A percentile compares a stretch with the other conserved stretches of the same genome.
These are phyloP conservation scores for Maudiozyma bulderi DNA, from an alignment of 805 yeast genomes.

Conservation along the genomic window DNA sequence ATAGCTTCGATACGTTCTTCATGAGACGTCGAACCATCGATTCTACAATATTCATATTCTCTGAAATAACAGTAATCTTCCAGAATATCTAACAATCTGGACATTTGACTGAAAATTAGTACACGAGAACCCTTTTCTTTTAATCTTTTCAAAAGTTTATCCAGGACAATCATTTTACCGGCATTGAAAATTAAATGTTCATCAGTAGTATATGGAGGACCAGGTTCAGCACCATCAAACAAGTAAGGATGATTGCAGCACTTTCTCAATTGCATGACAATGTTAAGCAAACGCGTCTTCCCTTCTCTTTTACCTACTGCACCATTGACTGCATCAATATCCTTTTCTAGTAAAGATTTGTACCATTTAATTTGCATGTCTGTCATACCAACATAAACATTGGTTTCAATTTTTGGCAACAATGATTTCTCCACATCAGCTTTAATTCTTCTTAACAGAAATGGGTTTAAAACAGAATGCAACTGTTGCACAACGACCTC, in stretches of 20 bases:
- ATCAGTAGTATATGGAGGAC: conserved; percentile 94
- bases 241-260: conserved; percentile 96
- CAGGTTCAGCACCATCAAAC: conserved; percentile 99
- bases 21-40: conserved; percentile 89
- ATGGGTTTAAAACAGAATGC: conserved; percentile 85
- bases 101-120: conserved; percentile 88
- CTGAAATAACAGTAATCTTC: conserved; percentile 88
- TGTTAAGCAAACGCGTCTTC: conserved; percentile 80
- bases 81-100: conserved; percentile 75
- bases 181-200: conserved; percentile 86
- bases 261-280: conserved; percentile 93
- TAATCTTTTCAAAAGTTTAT: conserved; percentile 66
- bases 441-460: conserved; percentile 78
- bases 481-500: conserved; percentile 80
- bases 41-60: conserved; percentile 78
- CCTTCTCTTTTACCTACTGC: conserved; percentile 87
- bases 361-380: conserved; percentile 94
- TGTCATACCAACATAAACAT: conserved; percentile 87
- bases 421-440: conserved; percentile 87
- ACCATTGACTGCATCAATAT: conserved; percentile 93
- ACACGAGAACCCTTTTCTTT: conserved; percentile 78
- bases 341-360: conserved; percentile 77
- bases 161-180: conserved; percentile 84
- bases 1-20: conserved; percentile 88
- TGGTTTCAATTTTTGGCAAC: conserved; percentile 81